Evolutionary conservation across 345 rosid species (phyloP), one percentile per base, ranked within the genome.

Genomic region (Euphorbia lathyris): DNA sequence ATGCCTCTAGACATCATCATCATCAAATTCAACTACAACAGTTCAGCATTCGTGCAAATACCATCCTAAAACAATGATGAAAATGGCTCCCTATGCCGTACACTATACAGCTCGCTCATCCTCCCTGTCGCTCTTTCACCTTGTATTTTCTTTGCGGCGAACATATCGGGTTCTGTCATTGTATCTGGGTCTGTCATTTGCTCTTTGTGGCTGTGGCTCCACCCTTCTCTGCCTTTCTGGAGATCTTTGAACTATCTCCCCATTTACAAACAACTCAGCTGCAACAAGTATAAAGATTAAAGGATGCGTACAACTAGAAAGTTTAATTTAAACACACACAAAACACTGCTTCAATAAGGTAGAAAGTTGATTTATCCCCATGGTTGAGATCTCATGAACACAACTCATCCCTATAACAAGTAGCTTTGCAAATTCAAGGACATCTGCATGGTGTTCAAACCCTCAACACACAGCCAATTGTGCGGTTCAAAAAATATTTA

Each of bases 181-280:
- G 82, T 92, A 96, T 82, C 98, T 89, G n/a, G 99, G 97, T 79
- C 98, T 83, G 75, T 92, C 97, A 53, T 90, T 86, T 13, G 93
- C 91, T 84, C 98, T 86, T 83, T 90, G 98, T 5, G 97, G 97
- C 82, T 86, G 98, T 1, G 98, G 96, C 61, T 87, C 94, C 75
- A 92, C 97, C 77, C 97, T 82, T 72, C 85, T 88, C 79, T 95
- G 96, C 72, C 98, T 90, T 77, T 95, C 99, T 5, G 99, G 98
- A 50, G 97, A 63, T 72, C 98, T 82, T 75, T 90, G 95, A 47
- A 96, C 96, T 70, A 92, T 86, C 86, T 96, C 98, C 8, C 98
- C 98, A 67, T 96, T 90, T 63, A 96, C 98, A 83, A 86, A 85
- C 77, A 96, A 65, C 74, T 96, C 97, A 71, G 96, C 99, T 96